Conservation (phyloP, 2,329 filamentous ascomycete genomes). For the Sordariomycetes sp. region DNA sequence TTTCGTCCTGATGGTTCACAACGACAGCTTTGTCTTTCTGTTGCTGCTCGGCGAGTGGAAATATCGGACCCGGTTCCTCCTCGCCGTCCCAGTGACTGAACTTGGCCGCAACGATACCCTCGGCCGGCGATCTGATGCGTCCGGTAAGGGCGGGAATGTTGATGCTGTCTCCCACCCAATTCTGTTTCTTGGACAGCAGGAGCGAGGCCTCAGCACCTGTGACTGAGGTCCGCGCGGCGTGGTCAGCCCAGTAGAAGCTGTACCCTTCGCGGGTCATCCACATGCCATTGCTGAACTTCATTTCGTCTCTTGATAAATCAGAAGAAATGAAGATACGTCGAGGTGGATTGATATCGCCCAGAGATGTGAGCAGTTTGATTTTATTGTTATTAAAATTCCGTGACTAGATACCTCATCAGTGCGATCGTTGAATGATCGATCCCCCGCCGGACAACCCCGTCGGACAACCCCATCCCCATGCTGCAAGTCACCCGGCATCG, state of each 20-base stretch:
- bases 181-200: not conserved
- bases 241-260: not conserved
- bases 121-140: not conserved
- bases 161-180: constrained; percentile 1
- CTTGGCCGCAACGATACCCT: not conserved
- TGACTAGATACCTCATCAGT: no score
- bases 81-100: constrained; percentile 1
- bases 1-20: not conserved
- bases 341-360: no score
- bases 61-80: not conserved
- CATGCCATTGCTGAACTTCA: constrained; percentile 1
- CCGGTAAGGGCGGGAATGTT: not conserved
- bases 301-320: no score
- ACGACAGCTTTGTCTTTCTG: not conserved
- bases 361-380: no score
- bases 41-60: not conserved
- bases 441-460: no score
- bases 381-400: no score
- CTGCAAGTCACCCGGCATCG: no score
- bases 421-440: no score
- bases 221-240: not conserved
- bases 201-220: not conserved
- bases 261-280: not conserved
- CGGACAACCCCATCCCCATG: no score
- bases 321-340: no score